Conservation (phyloP, 768 basidiomycete genomes). For the Kwoniella sp. region DNA sequence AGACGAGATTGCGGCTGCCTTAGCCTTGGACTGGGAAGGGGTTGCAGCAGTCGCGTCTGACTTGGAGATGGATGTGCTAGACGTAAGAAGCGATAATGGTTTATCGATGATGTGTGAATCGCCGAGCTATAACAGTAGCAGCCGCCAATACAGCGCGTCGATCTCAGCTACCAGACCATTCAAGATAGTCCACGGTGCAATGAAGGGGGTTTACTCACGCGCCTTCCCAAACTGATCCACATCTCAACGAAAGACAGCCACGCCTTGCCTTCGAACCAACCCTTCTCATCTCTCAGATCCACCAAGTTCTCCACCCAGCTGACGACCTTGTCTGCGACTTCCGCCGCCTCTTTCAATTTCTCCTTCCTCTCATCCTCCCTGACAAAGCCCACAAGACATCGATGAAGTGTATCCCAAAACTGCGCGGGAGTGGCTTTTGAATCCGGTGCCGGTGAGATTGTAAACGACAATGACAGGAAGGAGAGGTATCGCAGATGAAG, state of each 20-base stretch:
- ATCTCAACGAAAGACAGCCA: constrained; percentile 46
- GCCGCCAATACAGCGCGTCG: too few relatives aligned
- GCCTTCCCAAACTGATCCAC: constrained; percentile 46
- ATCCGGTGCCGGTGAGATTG: constrained; percentile 10
- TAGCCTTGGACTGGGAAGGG: too few relatives aligned
- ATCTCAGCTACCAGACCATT: background rate
- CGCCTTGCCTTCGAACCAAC: constrained; percentile 38
- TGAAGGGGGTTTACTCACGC: constrained; percentile 28
- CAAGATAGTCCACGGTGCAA: background rate
- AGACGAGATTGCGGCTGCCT: background rate
- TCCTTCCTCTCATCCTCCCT: constrained; percentile 14
- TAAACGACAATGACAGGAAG: constrained; percentile 9
- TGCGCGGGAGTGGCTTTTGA: constrained; percentile 19
- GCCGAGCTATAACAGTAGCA: constrained; percentile 33
- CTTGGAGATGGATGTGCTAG: constrained; percentile 3
- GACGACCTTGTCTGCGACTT: constrained; percentile 17
- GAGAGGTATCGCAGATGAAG: constrained; percentile 15
- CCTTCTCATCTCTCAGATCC: constrained; percentile 10
- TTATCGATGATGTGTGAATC: constrained; percentile 35
- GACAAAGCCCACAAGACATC: constrained; percentile 7
- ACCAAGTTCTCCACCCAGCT: constrained; percentile 32
- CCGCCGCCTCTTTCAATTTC: constrained; percentile 10
- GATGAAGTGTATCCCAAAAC: constrained; percentile 32
- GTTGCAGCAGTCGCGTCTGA: background rate
- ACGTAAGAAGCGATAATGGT: constrained; percentile 30